Evolutionary conservation across 352 stramenopile genomes (phyloP).

Genomic region (Globisporangium uncinulatum): DNA sequence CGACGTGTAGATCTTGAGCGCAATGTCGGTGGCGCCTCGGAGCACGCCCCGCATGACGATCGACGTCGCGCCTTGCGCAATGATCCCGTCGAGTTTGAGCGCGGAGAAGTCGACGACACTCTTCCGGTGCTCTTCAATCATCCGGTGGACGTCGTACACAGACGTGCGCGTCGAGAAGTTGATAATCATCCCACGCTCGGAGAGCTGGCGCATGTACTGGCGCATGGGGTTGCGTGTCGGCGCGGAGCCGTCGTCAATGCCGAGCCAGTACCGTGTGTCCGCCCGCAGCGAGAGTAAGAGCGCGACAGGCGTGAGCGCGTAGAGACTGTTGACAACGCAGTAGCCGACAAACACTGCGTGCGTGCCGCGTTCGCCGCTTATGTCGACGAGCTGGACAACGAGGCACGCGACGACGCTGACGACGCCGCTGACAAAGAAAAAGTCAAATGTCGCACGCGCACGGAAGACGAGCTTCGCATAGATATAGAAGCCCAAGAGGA

Average conservation of each 20-base stretch:
- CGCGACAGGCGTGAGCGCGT: constrained; percentile 60
- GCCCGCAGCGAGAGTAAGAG: constrained; percentile 71
- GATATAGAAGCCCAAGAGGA: constrained; percentile 65
- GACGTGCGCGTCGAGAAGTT: constrained; percentile 86
- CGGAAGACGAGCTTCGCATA: constrained; percentile 79
- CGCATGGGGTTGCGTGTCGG: constrained; percentile 52
- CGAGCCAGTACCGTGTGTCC: constrained; percentile 82
- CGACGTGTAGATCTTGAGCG: constrained; percentile 84
- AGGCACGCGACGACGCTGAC: constrained; percentile 39
- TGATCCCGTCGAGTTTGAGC: constrained; percentile 66
- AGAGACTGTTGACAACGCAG: constrained; percentile 45
- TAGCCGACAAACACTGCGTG: constrained; percentile 30
- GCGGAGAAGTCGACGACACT: constrained; percentile 79
- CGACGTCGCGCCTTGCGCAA: constrained; percentile 73
- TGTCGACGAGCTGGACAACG: constrained; percentile 39
- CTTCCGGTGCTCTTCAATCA: constrained; percentile 83
- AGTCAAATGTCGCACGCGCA: constrained; percentile 75
- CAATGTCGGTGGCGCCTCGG: constrained; percentile 49
- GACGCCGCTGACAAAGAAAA: constrained; percentile 69
- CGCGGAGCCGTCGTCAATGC: constrained; percentile 59
- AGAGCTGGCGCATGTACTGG: constrained; percentile 65
- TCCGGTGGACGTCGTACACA: constrained; percentile 84
- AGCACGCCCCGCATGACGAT: constrained; percentile 78
- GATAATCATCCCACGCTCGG: constrained; percentile 81
- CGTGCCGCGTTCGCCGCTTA: constrained; percentile 21